phyloP scores from a whole-genome alignment of 768 basidiomycete species.

The Hemileccinum impolitum region DNA sequence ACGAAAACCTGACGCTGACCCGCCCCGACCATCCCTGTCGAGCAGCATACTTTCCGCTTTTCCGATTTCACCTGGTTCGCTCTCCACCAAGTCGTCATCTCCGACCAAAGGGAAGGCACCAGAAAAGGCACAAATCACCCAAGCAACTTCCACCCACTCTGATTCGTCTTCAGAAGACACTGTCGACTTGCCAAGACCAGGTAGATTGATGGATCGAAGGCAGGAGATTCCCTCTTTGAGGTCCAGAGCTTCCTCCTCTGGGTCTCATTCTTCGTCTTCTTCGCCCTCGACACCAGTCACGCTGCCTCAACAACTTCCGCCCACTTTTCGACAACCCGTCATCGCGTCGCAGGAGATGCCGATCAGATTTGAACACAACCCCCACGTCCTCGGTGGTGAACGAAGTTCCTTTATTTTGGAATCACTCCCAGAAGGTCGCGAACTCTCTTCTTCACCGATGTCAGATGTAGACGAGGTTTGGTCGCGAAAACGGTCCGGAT shows the following conservation, averaged over 20 bases:
- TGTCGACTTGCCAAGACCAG: background rate
- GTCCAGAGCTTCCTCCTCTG: conserved; percentile 24
- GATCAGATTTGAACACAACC: conserved; percentile 29
- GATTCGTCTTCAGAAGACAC: conserved; percentile 26
- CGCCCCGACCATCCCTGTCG: conserved; percentile 43
- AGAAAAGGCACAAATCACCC: background rate
- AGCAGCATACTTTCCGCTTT: conserved; percentile 58
- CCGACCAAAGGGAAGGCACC: conserved; percentile 14
- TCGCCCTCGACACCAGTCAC: conserved; percentile 21
- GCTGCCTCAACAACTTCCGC: conserved; percentile 14
- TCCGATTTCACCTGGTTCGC: conserved; percentile 33
- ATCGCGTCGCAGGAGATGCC: conserved; percentile 23
- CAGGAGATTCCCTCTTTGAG: conserved; percentile 4
- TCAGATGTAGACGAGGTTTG: conserved; percentile 4
- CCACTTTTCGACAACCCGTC: conserved; percentile 17
- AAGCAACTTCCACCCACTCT: conserved; percentile 9
- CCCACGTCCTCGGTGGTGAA: conserved; percentile 16
- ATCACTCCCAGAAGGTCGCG: conserved; percentile 51
- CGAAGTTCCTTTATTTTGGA: conserved; percentile 32
- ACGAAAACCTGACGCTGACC: conserved; percentile 20
- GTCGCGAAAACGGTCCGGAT: conserved; percentile 17
- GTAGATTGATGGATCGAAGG: conserved; percentile 6
- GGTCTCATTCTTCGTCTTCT: conserved; percentile 27
- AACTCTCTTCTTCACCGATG: conserved; percentile 30
- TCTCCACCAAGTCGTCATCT: conserved; percentile 6